Base-by-base conservation (phyloP, 768 basidiomycete species). In the Boletus patriciae region DNA sequence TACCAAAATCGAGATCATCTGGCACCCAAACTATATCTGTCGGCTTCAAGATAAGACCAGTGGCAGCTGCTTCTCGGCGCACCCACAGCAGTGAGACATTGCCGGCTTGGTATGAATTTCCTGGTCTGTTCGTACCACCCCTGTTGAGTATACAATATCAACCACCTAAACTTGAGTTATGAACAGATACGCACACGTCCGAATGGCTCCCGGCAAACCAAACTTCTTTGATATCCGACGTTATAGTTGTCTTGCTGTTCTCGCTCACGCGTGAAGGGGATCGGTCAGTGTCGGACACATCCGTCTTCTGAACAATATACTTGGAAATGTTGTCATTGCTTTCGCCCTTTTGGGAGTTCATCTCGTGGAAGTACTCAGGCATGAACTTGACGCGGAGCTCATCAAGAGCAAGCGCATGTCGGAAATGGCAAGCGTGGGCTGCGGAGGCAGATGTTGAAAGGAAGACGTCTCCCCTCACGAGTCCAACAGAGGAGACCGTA, bases 321-420 rank as follows among this genome's bases (percentile, higher is more conserved):
- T 58, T 63, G 47, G 61, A 64, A 19, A 40, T 40, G n/a, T n/a
- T 19, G 40, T 19, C 19, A 36, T 40, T 41, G 18, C 25, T 27
- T 59, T 57, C 21, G 50, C 60, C 40, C 9, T 51, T 34, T 69
- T 54, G 59, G 5, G 56, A 45, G 41, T 64, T 73, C 60, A 61
- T 61, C 56, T 74, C 66, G 10, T 62, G 60, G 38, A 71, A 55
- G 48, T 76, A 75, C n/a, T 68, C 52, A 16, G 78, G 74, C 60
- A 83, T 80, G 66, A 85, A 85, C 66, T 83, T 84, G 50, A 79
- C 73, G 1, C 83, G 77, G 1, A 73, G 79, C 51, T 86, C 84
- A 47, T 86, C 84, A 16, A 88, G 76, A 1, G 84, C 68, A 15
- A 87, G 64, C 0, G 84, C 33, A 13, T 34, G 33, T 34, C 33